These are phyloP conservation scores for Fusarium camptoceras DNA, from an alignment of 2,329 filamentous ascomycete species.

Conservation along the genomic window DNA sequence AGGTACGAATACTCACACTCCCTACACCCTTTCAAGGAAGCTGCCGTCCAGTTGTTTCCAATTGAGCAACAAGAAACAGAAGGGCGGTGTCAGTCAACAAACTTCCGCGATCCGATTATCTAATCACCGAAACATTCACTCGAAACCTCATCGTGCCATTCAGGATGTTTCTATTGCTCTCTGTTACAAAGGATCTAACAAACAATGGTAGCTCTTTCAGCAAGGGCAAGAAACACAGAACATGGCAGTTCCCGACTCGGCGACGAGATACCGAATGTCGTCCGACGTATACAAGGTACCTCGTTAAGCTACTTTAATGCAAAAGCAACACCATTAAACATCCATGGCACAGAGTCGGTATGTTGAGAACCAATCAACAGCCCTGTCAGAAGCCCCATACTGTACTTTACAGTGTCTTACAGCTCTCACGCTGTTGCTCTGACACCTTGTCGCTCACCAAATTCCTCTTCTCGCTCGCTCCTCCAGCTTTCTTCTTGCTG, in stretches of 20 bases:
- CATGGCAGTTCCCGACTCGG: conserved; percentile 26
- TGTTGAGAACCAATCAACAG: conserved; percentile 39
- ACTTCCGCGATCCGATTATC: conserved; percentile 1
- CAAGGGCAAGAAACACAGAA: conserved; percentile 7
- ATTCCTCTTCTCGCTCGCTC: conserved; percentile 6
- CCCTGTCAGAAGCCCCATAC: not conserved
- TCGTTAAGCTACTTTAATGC: conserved; percentile 9
- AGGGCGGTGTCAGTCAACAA: conserved; percentile 24
- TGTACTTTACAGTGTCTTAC: not conserved
- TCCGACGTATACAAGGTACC: conserved; percentile 7
- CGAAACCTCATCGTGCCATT: conserved; percentile 12
- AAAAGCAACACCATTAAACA: conserved; percentile 31
- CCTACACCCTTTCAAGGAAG: conserved; percentile 9
- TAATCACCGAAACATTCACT: not conserved
- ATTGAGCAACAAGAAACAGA: conserved; percentile 7
- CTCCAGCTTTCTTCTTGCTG: conserved; percentile 24
- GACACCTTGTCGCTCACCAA: not conserved
- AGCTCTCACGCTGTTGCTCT: conserved; percentile 7
- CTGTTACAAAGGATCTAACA: conserved; percentile 1
- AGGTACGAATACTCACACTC: not conserved
- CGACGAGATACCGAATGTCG: conserved; percentile 40
- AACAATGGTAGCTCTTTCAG: conserved; percentile 10
- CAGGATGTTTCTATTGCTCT: not conserved
- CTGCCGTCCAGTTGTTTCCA: conserved; percentile 9
- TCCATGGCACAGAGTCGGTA: conserved; percentile 18